Evolutionary conservation across 805 yeast genomes (phyloP), one percentile per base, ranked within the genome.

Genomic region (Peterozyma xylosa): DNA sequence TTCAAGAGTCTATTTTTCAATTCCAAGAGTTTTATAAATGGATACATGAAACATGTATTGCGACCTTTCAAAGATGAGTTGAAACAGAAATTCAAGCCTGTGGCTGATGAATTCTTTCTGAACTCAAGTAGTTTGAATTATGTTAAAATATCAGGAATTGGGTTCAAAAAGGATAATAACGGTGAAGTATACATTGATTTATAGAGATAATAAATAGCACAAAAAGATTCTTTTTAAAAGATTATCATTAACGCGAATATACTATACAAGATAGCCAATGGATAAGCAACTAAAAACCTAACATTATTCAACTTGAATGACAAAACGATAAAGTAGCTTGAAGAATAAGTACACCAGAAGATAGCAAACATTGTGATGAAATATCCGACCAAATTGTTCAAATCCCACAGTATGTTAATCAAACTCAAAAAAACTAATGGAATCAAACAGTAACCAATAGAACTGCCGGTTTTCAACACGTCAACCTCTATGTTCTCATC

Each of bases 221-320:
- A 32, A 32, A 32, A 32, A 9, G 9, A 32, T 5, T 10, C 9
- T 14, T 11, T 11, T 38, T 34, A 45, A 30, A 93, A 93, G 32
- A 93, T 83, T 1, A 96, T 95, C 95, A 93, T 89, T 52, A 93
- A 72, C 30, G 97, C 96, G 71, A 93, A 93, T 2, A 91, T 90
- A 45, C 90, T 80, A 70, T 93, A 93, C 60, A 91, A 91, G 67
- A 93, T 78, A 11, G 85, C 81, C 55, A 93, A 70, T 2, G 99
- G 99, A 58, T 93, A 93, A 2, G 97, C 99, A 47, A 93, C 84
- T 49, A 93, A 74, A 5, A 85, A 82, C 56, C 99, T 79, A 50
- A 91, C 96, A 53, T 89, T 86, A 42, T 82, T 80, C 47, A 93
- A 70, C 56, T 80, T 86, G 56, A 93, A 70, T 27, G 87, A 89